Conservation (phyloP, 768 basidiomycete species). For the Lactarius deliciosus region DNA sequence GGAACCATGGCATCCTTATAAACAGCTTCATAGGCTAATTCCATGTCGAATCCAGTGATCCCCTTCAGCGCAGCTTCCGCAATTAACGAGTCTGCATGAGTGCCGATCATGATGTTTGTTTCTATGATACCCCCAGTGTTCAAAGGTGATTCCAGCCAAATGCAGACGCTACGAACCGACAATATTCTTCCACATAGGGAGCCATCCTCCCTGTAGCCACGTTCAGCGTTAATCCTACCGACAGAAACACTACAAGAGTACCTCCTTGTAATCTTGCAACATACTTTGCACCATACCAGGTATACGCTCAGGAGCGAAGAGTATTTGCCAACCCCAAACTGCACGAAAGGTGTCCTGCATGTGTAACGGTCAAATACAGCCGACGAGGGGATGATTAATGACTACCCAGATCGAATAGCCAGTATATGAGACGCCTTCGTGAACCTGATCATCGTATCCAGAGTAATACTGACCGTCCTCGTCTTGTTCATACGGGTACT, state of each 20-base stretch:
- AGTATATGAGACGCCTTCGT: slow-evolving; percentile 68
- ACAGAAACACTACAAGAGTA: slow-evolving; percentile 28
- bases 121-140: slow-evolving; percentile 38
- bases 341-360: slow-evolving; percentile 74
- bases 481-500: slow-evolving; percentile 78
- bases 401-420: slow-evolving; percentile 80
- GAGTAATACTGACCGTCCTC: slow-evolving; percentile 73
- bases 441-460: slow-evolving; percentile 67
- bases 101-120: slow-evolving; percentile 86
- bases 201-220: slow-evolving; percentile 69
- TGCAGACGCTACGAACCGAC: slow-evolving; percentile 43
- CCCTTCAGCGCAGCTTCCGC: slow-evolving; percentile 72
- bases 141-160: not conserved
- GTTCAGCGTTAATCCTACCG: not conserved
- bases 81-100: slow-evolving; percentile 76
- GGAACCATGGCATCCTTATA: slow-evolving; percentile 70
- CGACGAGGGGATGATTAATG: slow-evolving; percentile 8
- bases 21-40: slow-evolving; percentile 70
- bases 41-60: slow-evolving; percentile 58
- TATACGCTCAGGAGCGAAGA: slow-evolving; percentile 75
- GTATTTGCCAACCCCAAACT: slow-evolving; percentile 74
- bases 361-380: not conserved
- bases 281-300: slow-evolving; percentile 76
- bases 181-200: slow-evolving; percentile 91
- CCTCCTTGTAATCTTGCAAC: slow-evolving; percentile 75